A percentile compares a stretch with the other conserved stretches of the same genome.
Evolutionary conservation across 2,329 filamentous ascomycete genomes (phyloP).

Genomic region (Davidsoniella eucalypti): DNA sequence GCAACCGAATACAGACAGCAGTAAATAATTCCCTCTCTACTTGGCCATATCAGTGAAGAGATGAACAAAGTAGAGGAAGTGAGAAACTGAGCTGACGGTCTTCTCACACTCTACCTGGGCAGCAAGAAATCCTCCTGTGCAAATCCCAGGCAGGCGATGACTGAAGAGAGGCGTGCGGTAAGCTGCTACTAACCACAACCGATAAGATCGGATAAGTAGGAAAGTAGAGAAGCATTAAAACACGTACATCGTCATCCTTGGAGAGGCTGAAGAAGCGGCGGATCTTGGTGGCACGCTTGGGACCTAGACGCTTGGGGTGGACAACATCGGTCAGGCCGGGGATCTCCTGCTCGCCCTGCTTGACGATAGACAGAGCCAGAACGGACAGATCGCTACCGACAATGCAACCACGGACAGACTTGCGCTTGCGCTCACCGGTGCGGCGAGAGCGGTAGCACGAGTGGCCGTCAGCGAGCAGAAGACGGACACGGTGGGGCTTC

Average conservation of each 20-base stretch:
- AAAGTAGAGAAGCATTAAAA: constrained; percentile 21
- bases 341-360: constrained; percentile 90
- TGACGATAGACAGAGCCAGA: constrained; percentile 86
- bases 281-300: constrained; percentile 99
- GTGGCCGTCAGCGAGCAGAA: constrained; percentile 91
- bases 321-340: constrained; percentile 95
- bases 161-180: constrained; percentile 25
- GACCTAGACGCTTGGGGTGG: constrained; percentile 96
- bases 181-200: constrained; percentile 20
- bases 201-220: too few species aligned
- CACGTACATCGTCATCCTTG: constrained; percentile 99
- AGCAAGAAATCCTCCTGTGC: constrained; percentile 25
- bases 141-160: constrained; percentile 54
- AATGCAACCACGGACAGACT: constrained; percentile 98
- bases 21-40: neutral
- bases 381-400: constrained; percentile 91
- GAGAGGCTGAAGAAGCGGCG: constrained; percentile 98
- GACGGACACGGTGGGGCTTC: constrained; percentile 94
- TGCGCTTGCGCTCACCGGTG: constrained; percentile 97
- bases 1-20: constrained; percentile 9
- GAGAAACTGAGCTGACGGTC: constrained; percentile 16
- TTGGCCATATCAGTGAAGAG: neutral
- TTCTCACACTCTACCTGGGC: constrained; percentile 45
- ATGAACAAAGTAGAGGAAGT: neutral
- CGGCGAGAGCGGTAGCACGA: constrained; percentile 98